Base-by-base conservation (phyloP, 495 filamentous ascomycete genomes). In the Tuber borchii region DNA sequence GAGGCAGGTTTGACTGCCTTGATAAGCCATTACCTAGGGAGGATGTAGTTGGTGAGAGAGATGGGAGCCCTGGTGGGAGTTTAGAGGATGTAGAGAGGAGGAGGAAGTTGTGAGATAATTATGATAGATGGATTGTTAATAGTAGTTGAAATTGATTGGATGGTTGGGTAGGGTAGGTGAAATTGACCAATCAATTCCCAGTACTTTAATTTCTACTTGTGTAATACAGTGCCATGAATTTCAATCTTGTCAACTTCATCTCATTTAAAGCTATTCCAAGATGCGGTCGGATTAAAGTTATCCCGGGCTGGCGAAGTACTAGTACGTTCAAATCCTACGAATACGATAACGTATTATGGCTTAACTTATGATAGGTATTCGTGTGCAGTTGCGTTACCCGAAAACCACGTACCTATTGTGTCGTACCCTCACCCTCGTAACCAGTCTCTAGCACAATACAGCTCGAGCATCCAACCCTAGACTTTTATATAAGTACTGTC, bases 1-100 rank as follows among this genome's bases (percentile, higher is more conserved):
- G 89, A 4, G 82, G 84, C 16, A 81, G 86, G 34, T 93, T 93
- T 78, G 85, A 88, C 80, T 90, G 87, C 22, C 85, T 93, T 3
- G 91, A 93, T 82, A 81, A 31, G 37, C 78, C 73, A 6, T 14
- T 61, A 0, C 40, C 61, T 9, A 65, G 14, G 26, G 56, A 65
- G 26, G 56, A 31, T 34, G 56, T 12, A 1, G 48, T 26, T 56
- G 8, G 22, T 26, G 48, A 56, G n/a, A 8, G 48, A 51, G 46
- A 51, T 51, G 20, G 46, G 22, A 56, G 20, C 9, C n/a, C 9
- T 22, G 0, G 8, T 56, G 22, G 48, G 48, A 56, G 48, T 26
- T 26, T 56, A 6, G 22, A 26, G 48, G 48, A 26, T 22, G 48
- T 56, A 8, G 48, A 56, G n/a, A 14, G 48, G 48, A 56, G 48